These are phyloP conservation scores for Candida maris DNA, from an alignment of 805 yeast species.

Conservation along the genomic window DNA sequence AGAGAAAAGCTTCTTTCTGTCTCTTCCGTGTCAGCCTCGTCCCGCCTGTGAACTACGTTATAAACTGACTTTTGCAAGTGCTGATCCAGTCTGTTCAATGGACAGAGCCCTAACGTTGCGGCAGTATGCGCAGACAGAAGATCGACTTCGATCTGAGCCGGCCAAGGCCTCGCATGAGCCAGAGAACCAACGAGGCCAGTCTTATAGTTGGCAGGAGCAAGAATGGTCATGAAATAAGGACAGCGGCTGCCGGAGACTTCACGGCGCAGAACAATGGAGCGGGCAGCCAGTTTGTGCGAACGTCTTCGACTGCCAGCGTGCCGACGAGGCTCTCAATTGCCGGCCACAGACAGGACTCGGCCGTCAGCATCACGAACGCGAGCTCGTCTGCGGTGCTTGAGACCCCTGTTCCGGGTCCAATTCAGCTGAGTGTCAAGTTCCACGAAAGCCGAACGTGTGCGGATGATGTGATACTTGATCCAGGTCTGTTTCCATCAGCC, in stretches of 20 bases:
- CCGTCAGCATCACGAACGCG: background rate
- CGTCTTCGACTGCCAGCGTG: background rate
- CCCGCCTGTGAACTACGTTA: too few species aligned
- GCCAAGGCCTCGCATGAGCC: conserved; percentile 28
- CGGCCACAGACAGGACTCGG: too few species aligned
- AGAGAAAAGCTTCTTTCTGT: too few species aligned
- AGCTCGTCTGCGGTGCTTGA: background rate
- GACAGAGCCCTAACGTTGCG: too few species aligned
- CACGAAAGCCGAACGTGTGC: conserved; percentile 64
- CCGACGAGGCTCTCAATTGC: background rate
- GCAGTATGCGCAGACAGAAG: conserved; percentile 22
- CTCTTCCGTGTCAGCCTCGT: too few species aligned
- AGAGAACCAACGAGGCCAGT: conserved; percentile 33
- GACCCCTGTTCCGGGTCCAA: conserved; percentile 27
- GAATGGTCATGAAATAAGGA: conserved; percentile 16
- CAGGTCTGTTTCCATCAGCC: conserved; percentile 56
- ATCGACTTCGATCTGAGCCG: conserved; percentile 26
- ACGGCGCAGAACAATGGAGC: conserved; percentile 1
- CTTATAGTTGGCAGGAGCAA: conserved; percentile 28
- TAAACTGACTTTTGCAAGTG: too few species aligned
- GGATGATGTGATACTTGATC: conserved; percentile 62
- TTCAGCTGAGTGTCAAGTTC: conserved; percentile 46
- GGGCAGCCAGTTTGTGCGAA: background rate
- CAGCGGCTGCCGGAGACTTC: conserved; percentile 11
- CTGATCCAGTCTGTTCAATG: too few species aligned